Evolutionary conservation across 768 basidiomycete species (phyloP).

Genomic region (Leucocoprinus leucothites): DNA sequence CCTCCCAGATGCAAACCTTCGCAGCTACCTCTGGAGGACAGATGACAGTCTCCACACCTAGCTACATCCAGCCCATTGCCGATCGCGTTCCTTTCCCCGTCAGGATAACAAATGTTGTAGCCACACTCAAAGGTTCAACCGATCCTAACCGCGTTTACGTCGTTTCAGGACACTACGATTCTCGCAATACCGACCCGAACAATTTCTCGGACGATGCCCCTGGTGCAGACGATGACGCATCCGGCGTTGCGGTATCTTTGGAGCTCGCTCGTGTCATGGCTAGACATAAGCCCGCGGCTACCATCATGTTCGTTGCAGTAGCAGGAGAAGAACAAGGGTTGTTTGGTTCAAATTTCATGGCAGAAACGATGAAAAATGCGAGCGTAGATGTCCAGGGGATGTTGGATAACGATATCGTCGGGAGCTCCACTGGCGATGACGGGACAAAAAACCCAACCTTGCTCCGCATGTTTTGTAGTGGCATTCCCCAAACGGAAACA

Average conservation of each 20-base stretch:
- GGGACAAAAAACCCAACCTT: slow-evolving; percentile 42
- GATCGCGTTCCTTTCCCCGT: slow-evolving; percentile 26
- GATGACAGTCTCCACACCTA: slow-evolving; percentile 42
- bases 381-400: slow-evolving; percentile 53
- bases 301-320: slow-evolving; percentile 50
- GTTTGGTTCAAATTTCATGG: slow-evolving; percentile 46
- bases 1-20: slow-evolving; percentile 37
- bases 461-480: slow-evolving; percentile 48
- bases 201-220: slow-evolving; percentile 45
- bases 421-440: slow-evolving; percentile 47
- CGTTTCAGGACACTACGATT: slow-evolving; percentile 55
- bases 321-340: slow-evolving; percentile 53
- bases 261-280: slow-evolving; percentile 51
- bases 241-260: slow-evolving; percentile 53
- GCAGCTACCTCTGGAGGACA: slow-evolving; percentile 36
- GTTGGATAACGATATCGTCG: slow-evolving; percentile 58
- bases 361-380: slow-evolving; percentile 35
- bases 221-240: slow-evolving; percentile 53
- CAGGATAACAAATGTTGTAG: slow-evolving; percentile 37
- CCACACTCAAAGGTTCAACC: slow-evolving; percentile 44
- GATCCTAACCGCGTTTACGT: slow-evolving; percentile 51
- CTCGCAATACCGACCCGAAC: slow-evolving; percentile 34
- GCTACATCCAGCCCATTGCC: slow-evolving; percentile 39
- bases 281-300: slow-evolving; percentile 42
- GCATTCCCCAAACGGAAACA: slow-evolving; percentile 44